Conservation (phyloP, 768 basidiomycete genomes). For the Rubroboletus satanas region DNA sequence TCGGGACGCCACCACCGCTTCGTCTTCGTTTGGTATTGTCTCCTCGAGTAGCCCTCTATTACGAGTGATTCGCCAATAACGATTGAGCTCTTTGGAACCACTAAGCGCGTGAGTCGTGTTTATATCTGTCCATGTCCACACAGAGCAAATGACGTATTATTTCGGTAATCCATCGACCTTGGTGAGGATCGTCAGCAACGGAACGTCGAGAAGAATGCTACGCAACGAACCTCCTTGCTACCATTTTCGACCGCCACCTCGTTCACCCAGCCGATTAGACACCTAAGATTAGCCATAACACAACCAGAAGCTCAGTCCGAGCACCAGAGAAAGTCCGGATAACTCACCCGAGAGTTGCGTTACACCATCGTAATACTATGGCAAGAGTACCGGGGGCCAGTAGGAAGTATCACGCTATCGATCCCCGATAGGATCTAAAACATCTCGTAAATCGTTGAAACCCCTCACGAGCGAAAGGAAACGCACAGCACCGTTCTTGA, state of each 20-base stretch:
- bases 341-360: constrained; percentile 2
- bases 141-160: not conserved
- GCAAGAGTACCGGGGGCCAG: constrained; percentile 9
- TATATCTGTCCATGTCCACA: not conserved
- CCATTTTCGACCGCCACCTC: constrained; percentile 10
- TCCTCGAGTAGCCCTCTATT: not conserved
- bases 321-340: not conserved
- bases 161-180: constrained; percentile 2
- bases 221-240: constrained; percentile 15
- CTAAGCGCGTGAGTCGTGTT: no score
- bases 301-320: not conserved
- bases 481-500: constrained; percentile 14
- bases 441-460: no score
- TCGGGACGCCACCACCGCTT: not conserved
- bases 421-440: constrained; percentile 10
- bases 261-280: constrained; percentile 12
- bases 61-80: not conserved
- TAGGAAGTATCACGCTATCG: constrained; percentile 12
- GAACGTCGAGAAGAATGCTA: not conserved
- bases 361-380: constrained; percentile 15
- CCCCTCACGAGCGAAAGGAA: not conserved
- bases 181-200: not conserved
- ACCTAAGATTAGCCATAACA: not conserved
- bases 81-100: no score
- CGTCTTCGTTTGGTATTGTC: not conserved